Evolutionary conservation across 2,329 filamentous ascomycete genomes (phyloP).

Genomic region (Didymosphaeria variabile): DNA sequence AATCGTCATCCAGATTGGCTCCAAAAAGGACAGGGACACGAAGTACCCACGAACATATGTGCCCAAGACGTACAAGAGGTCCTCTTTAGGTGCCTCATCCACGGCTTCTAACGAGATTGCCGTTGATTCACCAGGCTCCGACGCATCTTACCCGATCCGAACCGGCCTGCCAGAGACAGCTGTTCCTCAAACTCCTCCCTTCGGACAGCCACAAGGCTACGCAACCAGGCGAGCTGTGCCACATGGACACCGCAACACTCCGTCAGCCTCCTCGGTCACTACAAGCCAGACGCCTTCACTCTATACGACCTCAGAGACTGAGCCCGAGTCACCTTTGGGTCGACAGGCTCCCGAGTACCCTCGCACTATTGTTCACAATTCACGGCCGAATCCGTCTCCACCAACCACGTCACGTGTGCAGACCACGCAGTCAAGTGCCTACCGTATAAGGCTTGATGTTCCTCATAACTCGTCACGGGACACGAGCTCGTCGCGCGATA

Average conservation of each 20-base stretch:
- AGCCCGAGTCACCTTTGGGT: constrained; percentile 38
- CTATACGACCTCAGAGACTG: constrained; percentile 35
- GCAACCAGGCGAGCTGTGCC: constrained; percentile 29
- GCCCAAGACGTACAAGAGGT: constrained; percentile 35
- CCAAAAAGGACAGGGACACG: constrained; percentile 37
- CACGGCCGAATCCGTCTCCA: constrained; percentile 28
- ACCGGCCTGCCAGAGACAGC: constrained; percentile 45
- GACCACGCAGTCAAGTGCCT: constrained; percentile 24
- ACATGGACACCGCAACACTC: constrained; percentile 34
- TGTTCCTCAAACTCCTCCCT: constrained; percentile 26
- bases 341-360: constrained; percentile 32
- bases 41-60: constrained; percentile 30
- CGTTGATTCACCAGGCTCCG: constrained; percentile 41
- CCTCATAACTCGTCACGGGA: constrained; percentile 28
- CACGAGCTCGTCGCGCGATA: constrained; percentile 21
- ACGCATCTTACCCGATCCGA: constrained; percentile 40
- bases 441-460: constrained; percentile 30
- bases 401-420: constrained; percentile 26
- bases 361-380: constrained; percentile 41
- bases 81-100: constrained; percentile 33
- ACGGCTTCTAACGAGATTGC: constrained; percentile 34
- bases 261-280: constrained; percentile 40
- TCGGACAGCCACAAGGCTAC: constrained; percentile 30
- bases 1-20: constrained; percentile 39
- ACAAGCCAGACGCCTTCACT: constrained; percentile 40